Base-by-base conservation (phyloP, 2,329 filamentous ascomycete genomes). In the Botrytis byssoidea region DNA sequence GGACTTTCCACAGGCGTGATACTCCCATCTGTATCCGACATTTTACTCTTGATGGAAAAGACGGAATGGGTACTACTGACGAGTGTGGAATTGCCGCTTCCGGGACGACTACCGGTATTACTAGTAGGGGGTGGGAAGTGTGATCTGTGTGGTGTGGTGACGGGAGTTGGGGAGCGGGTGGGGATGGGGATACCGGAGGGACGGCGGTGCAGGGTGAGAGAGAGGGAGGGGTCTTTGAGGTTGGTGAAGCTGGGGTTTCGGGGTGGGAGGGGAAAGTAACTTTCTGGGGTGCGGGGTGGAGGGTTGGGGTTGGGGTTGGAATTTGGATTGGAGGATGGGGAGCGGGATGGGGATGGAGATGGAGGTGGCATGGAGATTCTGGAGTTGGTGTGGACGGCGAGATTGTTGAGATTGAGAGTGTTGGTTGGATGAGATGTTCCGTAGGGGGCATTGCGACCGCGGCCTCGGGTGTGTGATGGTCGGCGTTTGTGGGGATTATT, bases 21-120 rank as follows among this genome's bases (percentile, higher is more conserved):
- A 29, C 77, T 76, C 14, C 66, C 66, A 42, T 76, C 76, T 42
- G 75, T 74, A 55, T 76, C 76, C 42, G 75, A 72, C 9, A 66
- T 74, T 20, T 60, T 65, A 7, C 76, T 76, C 25, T 59, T 48
- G 32, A 46, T 55, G 8, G 77, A 78, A n/a, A 77, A 77, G 3
- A 75, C 73, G 0, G 77, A 78, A 20, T 75, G 64, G 6, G 72
- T 71, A 12, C 75, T 77, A 37, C 75, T 78, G 29, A 71, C 44
- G 3, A 77, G 48, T 4, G 77, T 74, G 74, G 74, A 75, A 14
- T 74, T 69, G 42, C 61, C 74, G 51, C 77, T 77, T n/a, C 71
- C 72, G 20, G 77, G 72, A 4, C 76, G 67, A 32, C 70, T 59
- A 44, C 67, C 48, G 10, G 18, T 51, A 7, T n/a, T n/a, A 1